Evolutionary conservation across 257 asterid genomes (phyloP).

Genomic region (Perilla frutescens): DNA sequence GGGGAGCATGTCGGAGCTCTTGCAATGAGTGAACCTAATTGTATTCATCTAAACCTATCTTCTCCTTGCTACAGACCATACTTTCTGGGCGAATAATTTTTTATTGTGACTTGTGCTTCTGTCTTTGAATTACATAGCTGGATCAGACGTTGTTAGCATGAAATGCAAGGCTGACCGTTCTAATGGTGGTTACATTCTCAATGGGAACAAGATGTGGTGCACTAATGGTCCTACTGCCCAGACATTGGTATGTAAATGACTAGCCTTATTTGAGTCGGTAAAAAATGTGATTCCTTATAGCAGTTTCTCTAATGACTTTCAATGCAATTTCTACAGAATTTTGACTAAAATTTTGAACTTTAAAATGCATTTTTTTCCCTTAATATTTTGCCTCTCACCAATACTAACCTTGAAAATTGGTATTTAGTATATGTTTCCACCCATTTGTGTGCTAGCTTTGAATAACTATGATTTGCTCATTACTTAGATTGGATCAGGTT

Average conservation of each 20-base stretch:
- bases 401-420: slow-evolving; percentile 8
- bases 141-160: slow-evolving; percentile 98
- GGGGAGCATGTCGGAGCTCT: slow-evolving; percentile 99
- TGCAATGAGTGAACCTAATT: slow-evolving; percentile 99
- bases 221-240: slow-evolving; percentile 94
- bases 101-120: slow-evolving; percentile 26
- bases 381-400: slow-evolving; percentile 5
- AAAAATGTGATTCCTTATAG: not conserved
- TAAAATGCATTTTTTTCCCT: not conserved
- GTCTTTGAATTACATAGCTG: slow-evolving; percentile 62
- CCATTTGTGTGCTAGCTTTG: slow-evolving; percentile 13
- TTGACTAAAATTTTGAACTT: not conserved
- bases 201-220: slow-evolving; percentile 99
- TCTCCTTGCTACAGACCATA: slow-evolving; percentile 18
- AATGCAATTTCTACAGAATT: not conserved
- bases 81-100: slow-evolving; percentile 1
- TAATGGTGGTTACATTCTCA: slow-evolving; percentile 88
- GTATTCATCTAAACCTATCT: slow-evolving; percentile 46
- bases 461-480: slow-evolving; percentile 36
- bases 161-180: slow-evolving; percentile 92
- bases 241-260: slow-evolving; percentile 67
- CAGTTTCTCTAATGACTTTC: not conserved
- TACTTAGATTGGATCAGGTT: slow-evolving; percentile 64
- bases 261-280: not conserved
- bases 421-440: not conserved